Percentiles rank a stretch among this genome's conserved stretches.
These are phyloP conservation scores for Pyrus bretschneideri DNA, from an alignment of 306 rosid species.

Conservation along the genomic window DNA sequence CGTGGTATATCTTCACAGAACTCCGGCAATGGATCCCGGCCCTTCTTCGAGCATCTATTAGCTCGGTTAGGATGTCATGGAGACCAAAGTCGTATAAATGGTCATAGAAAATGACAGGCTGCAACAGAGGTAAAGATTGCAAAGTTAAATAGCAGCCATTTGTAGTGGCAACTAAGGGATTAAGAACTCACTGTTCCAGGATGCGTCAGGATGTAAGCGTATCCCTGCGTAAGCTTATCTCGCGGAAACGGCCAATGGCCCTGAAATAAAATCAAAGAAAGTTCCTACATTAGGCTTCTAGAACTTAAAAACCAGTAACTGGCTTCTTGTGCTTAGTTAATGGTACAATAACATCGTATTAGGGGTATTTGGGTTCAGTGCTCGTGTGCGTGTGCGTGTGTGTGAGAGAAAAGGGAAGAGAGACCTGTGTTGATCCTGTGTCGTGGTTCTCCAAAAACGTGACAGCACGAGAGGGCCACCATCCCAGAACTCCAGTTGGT, in stretches of 20 bases:
- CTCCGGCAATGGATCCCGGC: constrained; percentile 73
- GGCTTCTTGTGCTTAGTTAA: neutral
- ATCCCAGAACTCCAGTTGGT: constrained; percentile 82
- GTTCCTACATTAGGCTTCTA: neutral
- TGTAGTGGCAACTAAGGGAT: constrained; percentile 2
- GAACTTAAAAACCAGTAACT: neutral
- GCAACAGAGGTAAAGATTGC: constrained; percentile 14
- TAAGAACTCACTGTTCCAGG: constrained; percentile 63
- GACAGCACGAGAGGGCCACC: constrained; percentile 91
- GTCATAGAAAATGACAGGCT: constrained; percentile 67
- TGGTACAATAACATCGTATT: neutral
- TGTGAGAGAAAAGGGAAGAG: constrained; percentile 1
- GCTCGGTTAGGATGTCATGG: constrained; percentile 48
- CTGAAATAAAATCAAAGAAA: constrained; percentile 30
- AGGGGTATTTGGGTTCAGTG: neutral
- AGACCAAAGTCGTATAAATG: constrained; percentile 71
- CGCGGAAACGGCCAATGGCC: constrained; percentile 87
- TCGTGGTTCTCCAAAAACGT: constrained; percentile 85
- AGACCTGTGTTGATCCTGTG: constrained; percentile 83
- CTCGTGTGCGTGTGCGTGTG: neutral
- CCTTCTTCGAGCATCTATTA: constrained; percentile 56
- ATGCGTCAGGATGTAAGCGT: constrained; percentile 77
- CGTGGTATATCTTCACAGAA: constrained; percentile 57
- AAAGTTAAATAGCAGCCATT: neutral
- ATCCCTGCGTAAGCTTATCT: constrained; percentile 73